Evolutionary conservation across 768 basidiomycete species (phyloP).

Genomic region (Dioszegia hungarica): DNA sequence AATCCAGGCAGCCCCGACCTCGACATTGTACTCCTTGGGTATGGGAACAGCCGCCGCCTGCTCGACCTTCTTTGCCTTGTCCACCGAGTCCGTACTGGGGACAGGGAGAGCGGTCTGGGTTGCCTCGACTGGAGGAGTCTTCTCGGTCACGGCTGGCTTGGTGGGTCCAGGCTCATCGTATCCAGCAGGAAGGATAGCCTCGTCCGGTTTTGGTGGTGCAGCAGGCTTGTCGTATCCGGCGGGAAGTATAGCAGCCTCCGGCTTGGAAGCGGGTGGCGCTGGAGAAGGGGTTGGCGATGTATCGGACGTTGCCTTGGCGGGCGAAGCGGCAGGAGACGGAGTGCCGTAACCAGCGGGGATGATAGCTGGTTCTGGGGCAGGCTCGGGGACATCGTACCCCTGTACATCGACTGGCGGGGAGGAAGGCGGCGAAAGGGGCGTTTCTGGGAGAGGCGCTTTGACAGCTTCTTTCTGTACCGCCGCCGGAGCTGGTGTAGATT

Average conservation of each 20-base stretch:
- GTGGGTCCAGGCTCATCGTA: background rate
- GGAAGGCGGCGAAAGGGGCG: background rate
- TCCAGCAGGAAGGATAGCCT: background rate
- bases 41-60: background rate
- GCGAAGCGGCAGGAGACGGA: background rate
- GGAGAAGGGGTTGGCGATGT: background rate
- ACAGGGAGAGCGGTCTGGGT: background rate
- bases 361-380: background rate
- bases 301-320: background rate
- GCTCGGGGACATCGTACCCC: constrained; percentile 8
- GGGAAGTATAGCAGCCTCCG: background rate
- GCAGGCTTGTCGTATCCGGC: background rate
- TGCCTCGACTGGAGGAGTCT: background rate
- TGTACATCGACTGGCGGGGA: background rate
- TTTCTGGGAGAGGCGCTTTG: background rate
- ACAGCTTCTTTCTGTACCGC: background rate
- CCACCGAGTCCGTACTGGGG: background rate
- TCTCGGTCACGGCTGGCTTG: constrained; percentile 1
- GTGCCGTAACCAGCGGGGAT: background rate
- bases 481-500: background rate
- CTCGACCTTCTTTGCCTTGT: background rate
- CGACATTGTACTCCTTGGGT: background rate
- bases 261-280: background rate
- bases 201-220: background rate
- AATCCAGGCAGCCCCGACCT: background rate